Base-by-base conservation (phyloP, 1,284 basidiomycete genomes). In the Irpex sp. region DNA sequence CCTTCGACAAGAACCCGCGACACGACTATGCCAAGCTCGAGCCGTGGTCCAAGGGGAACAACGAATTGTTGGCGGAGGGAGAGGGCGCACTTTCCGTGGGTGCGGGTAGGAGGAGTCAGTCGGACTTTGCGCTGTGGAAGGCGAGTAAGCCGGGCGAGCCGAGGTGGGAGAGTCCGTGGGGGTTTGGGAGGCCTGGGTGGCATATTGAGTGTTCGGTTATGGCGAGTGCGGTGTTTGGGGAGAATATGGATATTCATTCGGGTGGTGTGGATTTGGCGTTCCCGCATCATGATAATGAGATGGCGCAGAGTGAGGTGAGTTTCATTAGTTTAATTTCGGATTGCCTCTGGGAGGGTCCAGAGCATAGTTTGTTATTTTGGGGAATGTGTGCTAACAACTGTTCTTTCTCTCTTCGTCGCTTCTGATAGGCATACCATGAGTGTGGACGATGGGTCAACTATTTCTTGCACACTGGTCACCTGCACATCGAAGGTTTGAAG, bases 121-220 rank as follows among this genome's bases (percentile, higher is more conserved):
- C 91, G 9, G 97, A 99, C 78, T 99, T 99, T 77, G 97, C 97
- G 5, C 80, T 99, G 11, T 99, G 97, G 97, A 99, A 99, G 78
- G 88, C 93, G 2, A 95, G 94, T 36, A 98, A 97, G 78, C 88
- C 95, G 1, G 97, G 97, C n/a, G 97, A 99, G 76, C 97, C 97
- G 1, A 90, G 90, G 2, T 99, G 97, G 97, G 87, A 90, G 0
- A 98, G 95, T 7, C 91, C 94, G 5, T 99, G 97, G 97, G 97
- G 97, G 33, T 81, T 83, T 46, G 97, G 97, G n/a, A 85, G 97
- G 61, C 97, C 97, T 1, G 97, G 97, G 8, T 99, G 97, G 97
- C 97, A 99, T 75, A 99, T 99, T 63, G 97, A 99, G 76, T 99
- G 97, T 79, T 97, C 94, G 8, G 97, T 98, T 54, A 99, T 99